Conservation (phyloP, 306 rosid genomes). For the Canavalia gladiata region DNA sequence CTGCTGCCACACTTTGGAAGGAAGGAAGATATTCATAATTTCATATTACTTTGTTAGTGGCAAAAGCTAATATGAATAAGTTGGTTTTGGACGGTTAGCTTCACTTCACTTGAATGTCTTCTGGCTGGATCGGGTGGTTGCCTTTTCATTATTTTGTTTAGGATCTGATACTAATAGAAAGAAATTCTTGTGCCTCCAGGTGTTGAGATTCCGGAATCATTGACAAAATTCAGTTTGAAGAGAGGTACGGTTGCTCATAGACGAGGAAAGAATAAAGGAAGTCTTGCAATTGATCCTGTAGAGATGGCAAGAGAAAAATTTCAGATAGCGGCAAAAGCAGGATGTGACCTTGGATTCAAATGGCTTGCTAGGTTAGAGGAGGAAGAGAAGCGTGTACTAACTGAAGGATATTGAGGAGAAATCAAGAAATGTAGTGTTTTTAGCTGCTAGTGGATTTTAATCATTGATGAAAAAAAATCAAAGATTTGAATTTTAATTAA, state of each 20-base stretch:
- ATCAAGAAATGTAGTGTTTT: not conserved
- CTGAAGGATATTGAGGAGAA: constrained; percentile 30
- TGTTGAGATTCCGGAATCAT: constrained; percentile 73
- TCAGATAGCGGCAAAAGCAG: constrained; percentile 81
- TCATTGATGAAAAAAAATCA: not conserved
- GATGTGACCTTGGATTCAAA: constrained; percentile 88
- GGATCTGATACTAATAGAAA: constrained; percentile 30
- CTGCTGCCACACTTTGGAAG: not conserved
- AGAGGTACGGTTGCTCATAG: constrained; percentile 58
- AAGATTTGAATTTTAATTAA: not conserved
- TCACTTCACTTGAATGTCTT: constrained; percentile 32
- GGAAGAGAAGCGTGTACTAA: constrained; percentile 71
- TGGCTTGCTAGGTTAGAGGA: constrained; percentile 87
- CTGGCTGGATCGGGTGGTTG: constrained; percentile 31
- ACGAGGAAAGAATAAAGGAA: constrained; percentile 58
- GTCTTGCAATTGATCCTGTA: constrained; percentile 55
- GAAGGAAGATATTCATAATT: not conserved
- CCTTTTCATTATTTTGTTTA: constrained; percentile 23
- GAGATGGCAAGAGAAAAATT: constrained; percentile 91
- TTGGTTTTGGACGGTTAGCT: constrained; percentile 28
- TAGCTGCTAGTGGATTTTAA: not conserved
- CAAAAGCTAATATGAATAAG: not conserved
- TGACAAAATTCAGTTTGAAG: constrained; percentile 60
- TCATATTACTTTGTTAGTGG: not conserved
- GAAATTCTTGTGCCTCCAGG: constrained; percentile 62